These are phyloP conservation scores for Geotrichum cucujoidarum DNA, from an alignment of 1,139 yeast species.

Conservation along the genomic window DNA sequence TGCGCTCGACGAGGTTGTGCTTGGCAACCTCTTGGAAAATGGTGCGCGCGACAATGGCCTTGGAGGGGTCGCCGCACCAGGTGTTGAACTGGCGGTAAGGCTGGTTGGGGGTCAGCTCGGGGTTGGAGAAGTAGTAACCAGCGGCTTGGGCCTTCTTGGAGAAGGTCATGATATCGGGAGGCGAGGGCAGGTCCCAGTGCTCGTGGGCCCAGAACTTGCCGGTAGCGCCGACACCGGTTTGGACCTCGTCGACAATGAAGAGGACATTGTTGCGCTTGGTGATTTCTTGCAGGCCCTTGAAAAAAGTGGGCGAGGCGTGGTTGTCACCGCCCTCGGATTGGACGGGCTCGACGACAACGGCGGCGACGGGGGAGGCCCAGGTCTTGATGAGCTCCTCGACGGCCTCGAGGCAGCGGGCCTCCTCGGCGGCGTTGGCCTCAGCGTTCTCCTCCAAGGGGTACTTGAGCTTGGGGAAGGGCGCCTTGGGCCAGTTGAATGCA, in stretches of 20 bases:
- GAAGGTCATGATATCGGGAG: constrained; percentile 79
- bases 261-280: constrained; percentile 63
- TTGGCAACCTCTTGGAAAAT: constrained; percentile 60
- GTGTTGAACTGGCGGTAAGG: constrained; percentile 86
- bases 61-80: constrained; percentile 88
- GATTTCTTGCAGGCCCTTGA: constrained; percentile 71
- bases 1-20: constrained; percentile 52
- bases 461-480: constrained; percentile 68
- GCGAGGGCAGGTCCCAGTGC: constrained; percentile 64
- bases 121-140: constrained; percentile 72
- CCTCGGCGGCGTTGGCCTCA: constrained; percentile 58
- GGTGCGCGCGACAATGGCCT: constrained; percentile 66
- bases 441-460: constrained; percentile 62
- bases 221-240: constrained; percentile 84
- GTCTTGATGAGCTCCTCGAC: constrained; percentile 53
- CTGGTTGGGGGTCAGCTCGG: constrained; percentile 61
- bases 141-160: constrained; percentile 85
- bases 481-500: constrained; percentile 82
- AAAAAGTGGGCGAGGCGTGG: constrained; percentile 69
- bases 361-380: constrained; percentile 68
- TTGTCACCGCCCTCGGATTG: constrained; percentile 88
- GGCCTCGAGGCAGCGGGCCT: constrained; percentile 56
- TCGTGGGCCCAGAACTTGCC: constrained; percentile 86
- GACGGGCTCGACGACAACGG: constrained; percentile 70
- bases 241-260: constrained; percentile 77